phyloP scores from a whole-genome alignment of 2,329 filamentous ascomycete genomes.

The Beauveria varroae region DNA sequence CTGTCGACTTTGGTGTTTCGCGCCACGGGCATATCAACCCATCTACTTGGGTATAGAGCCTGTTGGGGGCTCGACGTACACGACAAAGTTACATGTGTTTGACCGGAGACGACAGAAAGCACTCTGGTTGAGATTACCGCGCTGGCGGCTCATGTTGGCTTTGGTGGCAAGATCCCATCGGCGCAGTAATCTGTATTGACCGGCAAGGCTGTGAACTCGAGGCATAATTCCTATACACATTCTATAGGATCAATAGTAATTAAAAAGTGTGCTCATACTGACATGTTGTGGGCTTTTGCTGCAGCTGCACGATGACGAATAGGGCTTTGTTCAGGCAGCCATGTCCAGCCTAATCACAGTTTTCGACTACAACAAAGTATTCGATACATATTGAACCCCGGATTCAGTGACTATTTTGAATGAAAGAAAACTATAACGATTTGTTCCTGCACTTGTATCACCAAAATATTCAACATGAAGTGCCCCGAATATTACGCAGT shows the following conservation, averaged over 20 bases:
- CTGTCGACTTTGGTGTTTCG: no score
- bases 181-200: background rate
- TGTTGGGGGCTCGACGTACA: no score
- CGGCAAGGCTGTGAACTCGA: no score
- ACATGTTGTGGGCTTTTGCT: background rate
- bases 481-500: background rate
- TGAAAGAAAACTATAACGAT: no score
- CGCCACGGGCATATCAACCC: no score
- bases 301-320: background rate
- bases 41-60: no score
- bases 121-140: slow-evolving; percentile 44
- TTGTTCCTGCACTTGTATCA: no score
- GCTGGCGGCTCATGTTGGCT: background rate
- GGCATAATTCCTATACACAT: background rate
- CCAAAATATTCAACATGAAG: background rate
- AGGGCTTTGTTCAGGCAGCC: background rate
- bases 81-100: no score
- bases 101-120: slow-evolving; percentile 27
- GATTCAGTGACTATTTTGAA: no score
- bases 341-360: background rate
- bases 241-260: background rate
- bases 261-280: background rate
- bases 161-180: background rate
- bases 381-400: no score
- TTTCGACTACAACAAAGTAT: background rate